phyloP scores from a whole-genome alignment of 352 stramenopile species.

The Phytophthora lateralis region DNA sequence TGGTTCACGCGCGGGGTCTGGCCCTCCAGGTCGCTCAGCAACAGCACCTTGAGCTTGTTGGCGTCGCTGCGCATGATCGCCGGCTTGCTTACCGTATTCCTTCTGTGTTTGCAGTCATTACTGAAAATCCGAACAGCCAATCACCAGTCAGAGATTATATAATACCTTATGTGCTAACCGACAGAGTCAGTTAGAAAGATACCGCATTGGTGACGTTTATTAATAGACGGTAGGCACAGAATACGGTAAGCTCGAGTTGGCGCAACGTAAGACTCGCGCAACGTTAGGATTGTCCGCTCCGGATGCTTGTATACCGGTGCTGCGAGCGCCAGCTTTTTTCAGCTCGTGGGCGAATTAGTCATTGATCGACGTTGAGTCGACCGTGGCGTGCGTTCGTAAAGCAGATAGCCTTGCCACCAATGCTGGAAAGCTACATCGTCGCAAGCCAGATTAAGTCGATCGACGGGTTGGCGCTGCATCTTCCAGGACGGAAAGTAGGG shows the following conservation, averaged over 20 bases:
- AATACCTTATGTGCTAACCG: too few relatives aligned
- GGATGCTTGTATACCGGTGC: too few relatives aligned
- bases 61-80: constrained; percentile 20
- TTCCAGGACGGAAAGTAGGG: constrained; percentile 3
- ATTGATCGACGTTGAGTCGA: constrained; percentile 17
- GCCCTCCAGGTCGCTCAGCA: constrained; percentile 73
- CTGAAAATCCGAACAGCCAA: too few relatives aligned
- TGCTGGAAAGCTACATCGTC: constrained; percentile 7
- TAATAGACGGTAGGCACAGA: too few relatives aligned
- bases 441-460: constrained; percentile 10
- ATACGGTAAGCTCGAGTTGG: too few relatives aligned
- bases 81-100: too few relatives aligned
- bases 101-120: too few relatives aligned
- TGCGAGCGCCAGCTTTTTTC: too few relatives aligned
- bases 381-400: constrained; percentile 2
- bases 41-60: constrained; percentile 69
- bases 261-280: constrained; percentile 18
- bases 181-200: too few relatives aligned
- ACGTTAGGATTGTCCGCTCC: too few relatives aligned
- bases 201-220: too few relatives aligned
- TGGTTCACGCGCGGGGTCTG: constrained; percentile 73
- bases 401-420: constrained; percentile 1
- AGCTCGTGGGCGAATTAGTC: constrained; percentile 10
- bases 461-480: constrained; percentile 16
- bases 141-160: too few relatives aligned